Evolutionary conservation across 139 green algal species (phyloP).

Genomic region (Chlorokybus atmophyticus): DNA sequence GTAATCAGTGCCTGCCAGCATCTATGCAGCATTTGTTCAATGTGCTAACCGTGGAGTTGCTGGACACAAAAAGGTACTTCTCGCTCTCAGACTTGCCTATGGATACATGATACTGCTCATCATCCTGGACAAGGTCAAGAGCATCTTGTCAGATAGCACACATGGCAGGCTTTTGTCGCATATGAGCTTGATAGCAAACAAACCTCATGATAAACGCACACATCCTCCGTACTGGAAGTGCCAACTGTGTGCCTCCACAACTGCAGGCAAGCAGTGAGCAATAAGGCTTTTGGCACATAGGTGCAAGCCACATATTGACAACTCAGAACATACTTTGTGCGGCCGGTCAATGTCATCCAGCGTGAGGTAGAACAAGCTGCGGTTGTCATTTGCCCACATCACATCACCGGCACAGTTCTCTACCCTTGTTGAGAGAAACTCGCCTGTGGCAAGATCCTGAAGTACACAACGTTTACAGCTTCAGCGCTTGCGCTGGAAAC

Average conservation of each 20-base stretch:
- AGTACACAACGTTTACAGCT: background rate
- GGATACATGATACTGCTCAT: too few species aligned
- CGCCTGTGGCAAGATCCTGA: constrained; percentile 7
- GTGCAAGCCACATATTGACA: background rate
- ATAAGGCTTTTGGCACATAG: background rate
- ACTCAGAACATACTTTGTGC: constrained; percentile 19
- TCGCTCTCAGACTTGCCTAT: too few species aligned
- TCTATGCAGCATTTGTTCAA: too few species aligned
- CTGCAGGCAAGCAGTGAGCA: constrained; percentile 2
- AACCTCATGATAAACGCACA: too few species aligned
- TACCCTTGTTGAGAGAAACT: constrained; percentile 34
- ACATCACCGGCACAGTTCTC: constrained; percentile 37
- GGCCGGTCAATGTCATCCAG: constrained; percentile 61
- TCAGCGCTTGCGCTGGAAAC: background rate
- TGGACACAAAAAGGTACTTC: too few species aligned
- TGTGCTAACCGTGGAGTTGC: too few species aligned
- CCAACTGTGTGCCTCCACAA: constrained; percentile 50
- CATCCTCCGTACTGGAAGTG: too few species aligned
- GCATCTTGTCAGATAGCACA: too few species aligned
- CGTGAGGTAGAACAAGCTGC: constrained; percentile 31
- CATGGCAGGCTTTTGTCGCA: too few species aligned
- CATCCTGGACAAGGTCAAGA: too few species aligned
- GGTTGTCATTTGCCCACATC: constrained; percentile 49
- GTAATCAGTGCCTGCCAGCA: too few species aligned
- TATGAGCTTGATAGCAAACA: too few species aligned